Percentiles rank a stretch among this genome's conserved stretches.
phyloP scores from a whole-genome alignment of 2,329 filamentous ascomycete species.

The Sporothrix inflata region DNA sequence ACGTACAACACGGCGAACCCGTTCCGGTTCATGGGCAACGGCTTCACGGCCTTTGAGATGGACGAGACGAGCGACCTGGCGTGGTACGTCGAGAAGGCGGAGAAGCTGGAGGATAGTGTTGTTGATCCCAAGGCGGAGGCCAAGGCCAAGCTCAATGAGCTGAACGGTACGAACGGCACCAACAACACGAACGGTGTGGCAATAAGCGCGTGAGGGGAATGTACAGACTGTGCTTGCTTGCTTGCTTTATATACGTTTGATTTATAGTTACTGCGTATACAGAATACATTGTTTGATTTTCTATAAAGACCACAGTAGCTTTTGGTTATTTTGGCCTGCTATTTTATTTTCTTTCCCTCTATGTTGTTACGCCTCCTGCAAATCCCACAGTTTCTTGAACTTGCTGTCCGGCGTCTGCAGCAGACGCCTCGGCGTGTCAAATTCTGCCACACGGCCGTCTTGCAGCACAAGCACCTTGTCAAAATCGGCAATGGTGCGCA shows the following conservation, averaged over 20 bases:
- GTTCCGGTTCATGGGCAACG: slow-evolving; percentile 31
- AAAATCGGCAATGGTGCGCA: slow-evolving; percentile 63
- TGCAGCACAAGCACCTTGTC: slow-evolving; percentile 62
- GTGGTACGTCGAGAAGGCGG: slow-evolving; percentile 23
- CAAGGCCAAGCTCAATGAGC: not conserved
- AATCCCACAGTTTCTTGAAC: not conserved
- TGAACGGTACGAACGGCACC: not conserved
- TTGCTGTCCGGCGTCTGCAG: not conserved
- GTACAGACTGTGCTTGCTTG: not conserved
- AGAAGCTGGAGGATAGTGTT: not conserved
- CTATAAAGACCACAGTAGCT: too few relatives aligned
- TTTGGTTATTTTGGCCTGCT: not conserved
- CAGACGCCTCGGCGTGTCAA: not conserved
- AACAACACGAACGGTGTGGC: not conserved
- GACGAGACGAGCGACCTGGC: slow-evolving; percentile 20
- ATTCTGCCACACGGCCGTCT: slow-evolving; percentile 56
- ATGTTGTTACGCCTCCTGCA: not conserved
- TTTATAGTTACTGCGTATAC: not conserved
- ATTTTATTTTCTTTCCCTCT: not conserved
- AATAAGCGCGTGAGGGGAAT: not conserved
- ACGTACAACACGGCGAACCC: slow-evolving; percentile 30
- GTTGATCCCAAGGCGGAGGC: not conserved
- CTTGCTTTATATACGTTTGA: slow-evolving; percentile 2
- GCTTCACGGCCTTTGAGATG: slow-evolving; percentile 28
- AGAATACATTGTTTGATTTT: not conserved